Evolutionary conservation across 306 rosid species (phyloP).

Genomic region (Lotus japonicus): DNA sequence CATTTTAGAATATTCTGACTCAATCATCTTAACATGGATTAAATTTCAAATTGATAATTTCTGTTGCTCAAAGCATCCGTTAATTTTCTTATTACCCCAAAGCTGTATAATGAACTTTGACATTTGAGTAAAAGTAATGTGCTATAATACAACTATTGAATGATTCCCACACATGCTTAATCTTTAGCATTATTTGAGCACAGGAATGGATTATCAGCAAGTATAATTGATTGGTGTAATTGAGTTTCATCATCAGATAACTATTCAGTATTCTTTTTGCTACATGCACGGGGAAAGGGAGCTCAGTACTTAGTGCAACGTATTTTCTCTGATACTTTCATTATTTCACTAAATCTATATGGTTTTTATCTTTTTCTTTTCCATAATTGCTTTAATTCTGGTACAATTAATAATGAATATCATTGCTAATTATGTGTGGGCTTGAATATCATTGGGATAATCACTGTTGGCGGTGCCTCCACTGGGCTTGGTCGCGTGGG

Average conservation of each 20-base stretch:
- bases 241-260: background rate
- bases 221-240: constrained; percentile 3
- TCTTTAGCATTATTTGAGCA: constrained; percentile 18
- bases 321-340: background rate
- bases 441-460: background rate
- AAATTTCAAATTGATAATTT: background rate
- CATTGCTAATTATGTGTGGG: constrained; percentile 15
- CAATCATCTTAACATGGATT: background rate
- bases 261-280: background rate
- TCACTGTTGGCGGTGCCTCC: constrained; percentile 18
- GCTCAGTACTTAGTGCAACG: background rate
- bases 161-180: constrained; percentile 9
- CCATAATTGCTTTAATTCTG: background rate
- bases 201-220: background rate
- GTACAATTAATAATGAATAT: constrained; percentile 5
- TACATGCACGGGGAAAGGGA: background rate
- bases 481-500: background rate
- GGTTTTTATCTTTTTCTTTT: background rate
- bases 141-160: background rate
- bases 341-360: background rate
- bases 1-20: background rate
- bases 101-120: background rate
- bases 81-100: background rate
- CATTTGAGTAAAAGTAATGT: background rate
- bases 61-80: background rate